Percentiles rank a stretch among this genome's conserved stretches.
Evolutionary conservation across 768 basidiomycete species (phyloP).

Genomic region (Gautieria morchelliformis): DNA sequence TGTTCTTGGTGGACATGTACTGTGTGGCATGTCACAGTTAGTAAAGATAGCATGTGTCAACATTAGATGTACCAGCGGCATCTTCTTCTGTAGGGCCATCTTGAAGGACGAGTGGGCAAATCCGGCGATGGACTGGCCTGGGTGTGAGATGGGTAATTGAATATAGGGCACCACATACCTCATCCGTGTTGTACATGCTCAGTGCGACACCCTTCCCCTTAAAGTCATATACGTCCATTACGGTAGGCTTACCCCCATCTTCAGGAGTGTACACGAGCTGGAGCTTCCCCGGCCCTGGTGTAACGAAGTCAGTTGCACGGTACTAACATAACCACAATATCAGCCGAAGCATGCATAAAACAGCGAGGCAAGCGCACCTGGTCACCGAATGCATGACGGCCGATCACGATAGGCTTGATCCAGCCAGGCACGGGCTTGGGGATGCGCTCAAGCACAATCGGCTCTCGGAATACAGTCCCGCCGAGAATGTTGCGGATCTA

Average conservation of each 20-base stretch:
- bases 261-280: constrained; percentile 84
- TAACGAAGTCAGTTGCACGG: constrained; percentile 87
- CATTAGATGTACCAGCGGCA: constrained; percentile 21
- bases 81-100: constrained; percentile 63
- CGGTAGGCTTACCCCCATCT: constrained; percentile 57
- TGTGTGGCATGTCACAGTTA: constrained; percentile 25
- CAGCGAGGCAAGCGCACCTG: constrained; percentile 41
- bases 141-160: background rate
- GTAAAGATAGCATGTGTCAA: background rate
- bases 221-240: constrained; percentile 88
- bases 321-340: constrained; percentile 40
- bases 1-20: constrained; percentile 99
- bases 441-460: constrained; percentile 85
- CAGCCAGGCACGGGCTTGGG: constrained; percentile 95
- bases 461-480: constrained; percentile 97
- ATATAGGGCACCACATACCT: constrained; percentile 34
- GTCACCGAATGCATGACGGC: constrained; percentile 96
- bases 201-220: constrained; percentile 87
- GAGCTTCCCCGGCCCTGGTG: constrained; percentile 86
- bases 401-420: constrained; percentile 93
- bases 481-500: constrained; percentile 96
- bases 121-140: constrained; percentile 69
- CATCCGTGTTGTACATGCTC: constrained; percentile 98
- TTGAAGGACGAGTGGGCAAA: constrained; percentile 99
- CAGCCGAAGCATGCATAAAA: background rate